phyloP scores from a whole-genome alignment of 2,329 filamentous ascomycete genomes.

The Talaromyces atroroseus region DNA sequence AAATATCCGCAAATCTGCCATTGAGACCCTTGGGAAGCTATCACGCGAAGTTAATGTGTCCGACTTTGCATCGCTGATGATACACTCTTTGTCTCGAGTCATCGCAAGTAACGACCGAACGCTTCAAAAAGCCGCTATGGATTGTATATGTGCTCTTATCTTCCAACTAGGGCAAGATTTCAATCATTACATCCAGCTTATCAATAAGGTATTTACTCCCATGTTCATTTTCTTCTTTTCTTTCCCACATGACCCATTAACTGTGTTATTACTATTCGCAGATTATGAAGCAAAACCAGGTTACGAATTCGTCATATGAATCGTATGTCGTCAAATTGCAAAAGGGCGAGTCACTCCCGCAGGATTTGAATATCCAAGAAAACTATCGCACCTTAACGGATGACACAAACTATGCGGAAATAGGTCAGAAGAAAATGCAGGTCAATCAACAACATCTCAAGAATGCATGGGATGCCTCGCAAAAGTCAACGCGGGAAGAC shows the following conservation, averaged over 20 bases:
- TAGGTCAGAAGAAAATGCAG: constrained; percentile 86
- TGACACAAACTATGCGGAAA: constrained; percentile 75
- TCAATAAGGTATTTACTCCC: constrained; percentile 65
- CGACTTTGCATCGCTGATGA: constrained; percentile 92
- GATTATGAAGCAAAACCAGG: constrained; percentile 67
- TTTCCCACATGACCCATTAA: constrained; percentile 3
- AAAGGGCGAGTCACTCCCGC: constrained; percentile 89
- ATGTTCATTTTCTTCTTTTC: neutral
- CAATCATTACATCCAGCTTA: constrained; percentile 84
- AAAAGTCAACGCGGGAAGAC: constrained; percentile 95
- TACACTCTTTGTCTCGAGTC: constrained; percentile 84
- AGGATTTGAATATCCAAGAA: constrained; percentile 83
- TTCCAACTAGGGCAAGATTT: constrained; percentile 96
- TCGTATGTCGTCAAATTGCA: constrained; percentile 87
- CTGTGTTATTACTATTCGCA: constrained; percentile 12
- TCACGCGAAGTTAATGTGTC: constrained; percentile 96
- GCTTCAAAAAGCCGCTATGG: constrained; percentile 75
- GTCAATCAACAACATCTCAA: constrained; percentile 98
- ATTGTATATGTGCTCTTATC: constrained; percentile 90
- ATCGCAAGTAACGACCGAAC: constrained; percentile 66
- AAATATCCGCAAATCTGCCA: constrained; percentile 77
- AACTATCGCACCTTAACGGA: constrained; percentile 72
- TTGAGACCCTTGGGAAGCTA: constrained; percentile 89
- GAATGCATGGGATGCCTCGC: constrained; percentile 91
- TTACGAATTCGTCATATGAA: constrained; percentile 86